Evolutionary conservation across 2,329 filamentous ascomycete species (phyloP).

Genomic region (Samsoniella hepiali): DNA sequence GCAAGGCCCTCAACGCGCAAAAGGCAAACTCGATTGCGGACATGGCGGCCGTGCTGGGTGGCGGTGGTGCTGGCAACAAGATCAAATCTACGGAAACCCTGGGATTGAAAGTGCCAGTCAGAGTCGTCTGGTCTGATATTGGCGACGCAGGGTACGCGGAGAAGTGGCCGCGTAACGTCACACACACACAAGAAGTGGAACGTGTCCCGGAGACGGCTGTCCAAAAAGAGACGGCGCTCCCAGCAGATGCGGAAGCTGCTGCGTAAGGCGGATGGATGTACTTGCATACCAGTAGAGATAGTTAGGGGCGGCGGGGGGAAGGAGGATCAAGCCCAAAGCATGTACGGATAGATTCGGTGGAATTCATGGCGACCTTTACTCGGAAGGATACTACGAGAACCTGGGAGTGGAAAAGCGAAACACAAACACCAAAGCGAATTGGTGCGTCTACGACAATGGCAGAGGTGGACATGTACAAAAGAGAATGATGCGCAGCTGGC

Average conservation of each 20-base stretch:
- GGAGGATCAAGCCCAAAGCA: neutral
- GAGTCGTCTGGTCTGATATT: conserved; percentile 51
- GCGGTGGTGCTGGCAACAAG: conserved; percentile 50
- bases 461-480: conserved; percentile 8
- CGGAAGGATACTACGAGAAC: no score
- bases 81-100: conserved; percentile 28
- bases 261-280: neutral
- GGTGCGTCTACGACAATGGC: conserved; percentile 5
- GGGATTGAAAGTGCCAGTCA: conserved; percentile 28
- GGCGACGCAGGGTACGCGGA: conserved; percentile 45
- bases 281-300: neutral
- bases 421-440: neutral
- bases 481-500: conserved; percentile 7
- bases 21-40: conserved; percentile 61
- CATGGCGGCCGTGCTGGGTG: conserved; percentile 56
- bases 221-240: conserved; percentile 13
- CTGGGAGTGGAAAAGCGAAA: neutral
- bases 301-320: neutral
- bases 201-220: conserved; percentile 13
- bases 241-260: conserved; percentile 6
- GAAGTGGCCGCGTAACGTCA: conserved; percentile 52
- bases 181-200: conserved; percentile 40
- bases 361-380: neutral
- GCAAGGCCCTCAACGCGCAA: conserved; percentile 55
- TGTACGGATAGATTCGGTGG: neutral